Evolutionary conservation across 768 basidiomycete genomes (phyloP), one percentile per base, ranked within the genome.

Genomic region (Tulasnella calospora): DNA sequence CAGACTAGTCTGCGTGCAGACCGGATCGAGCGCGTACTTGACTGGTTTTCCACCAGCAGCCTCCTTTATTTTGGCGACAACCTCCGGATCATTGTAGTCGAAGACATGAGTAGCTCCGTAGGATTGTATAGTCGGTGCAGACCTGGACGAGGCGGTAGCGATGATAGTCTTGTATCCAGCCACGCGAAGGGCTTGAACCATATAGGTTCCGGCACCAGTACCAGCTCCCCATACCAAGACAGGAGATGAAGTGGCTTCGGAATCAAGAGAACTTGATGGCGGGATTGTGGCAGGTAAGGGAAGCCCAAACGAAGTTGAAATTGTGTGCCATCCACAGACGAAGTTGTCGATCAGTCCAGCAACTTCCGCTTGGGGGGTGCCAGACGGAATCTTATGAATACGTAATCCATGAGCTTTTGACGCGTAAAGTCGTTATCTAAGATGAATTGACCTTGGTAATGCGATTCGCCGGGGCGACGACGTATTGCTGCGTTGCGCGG

Each of bases 161-260:
- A 88, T 82, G 57, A 88, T 82, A 40, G 84, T 85, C 40, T 81
- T 86, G 82, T 87, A 88, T 1, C 86, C 86, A 5, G 86, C 86
- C 9, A 85, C 80, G n/a, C 82, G 81, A 35, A 88, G 84, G n/a
- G 88, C 82, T 78, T 85, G 85, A 38, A 84, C 77, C 46, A 86
- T 70, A 41, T 86, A 87, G 70, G 85, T 82, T 0, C 86, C 88
- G 8, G 85, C 80, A 21, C 84, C 85, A 15, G 87, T 82, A 4
- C 87, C 86, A 17, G 85, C 87, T 38, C 88, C 88, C 78, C 88
- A 88, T 30, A 88, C 81, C 1, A 88, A 83, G 73, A 88, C 86
- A 0, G 87, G 85, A 0, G 80, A 81, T 27, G 82, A 78, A 2
- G 84, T 82, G 15, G 23, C 51, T 35, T 33, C 69, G 30, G 82